Evolutionary conservation across 768 basidiomycete species (phyloP), one percentile per base, ranked within the genome.

Genomic region (Goffeauzyma gilvescens): DNA sequence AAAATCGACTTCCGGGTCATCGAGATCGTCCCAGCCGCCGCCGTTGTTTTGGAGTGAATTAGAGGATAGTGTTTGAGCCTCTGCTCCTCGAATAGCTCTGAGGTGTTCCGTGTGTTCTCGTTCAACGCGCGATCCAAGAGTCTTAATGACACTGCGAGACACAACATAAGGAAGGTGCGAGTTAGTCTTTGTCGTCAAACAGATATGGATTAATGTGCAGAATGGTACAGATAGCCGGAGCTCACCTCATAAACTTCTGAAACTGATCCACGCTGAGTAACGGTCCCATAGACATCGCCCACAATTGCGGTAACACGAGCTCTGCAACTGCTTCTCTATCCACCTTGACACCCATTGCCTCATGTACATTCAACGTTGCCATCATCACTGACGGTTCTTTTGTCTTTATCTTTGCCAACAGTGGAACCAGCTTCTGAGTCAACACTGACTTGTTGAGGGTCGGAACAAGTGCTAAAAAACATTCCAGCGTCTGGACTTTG

Each of bases 271-370:
- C 63, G 46, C 63, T 66, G 27, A 69, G 58, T 2, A 69, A 60
- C 42, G 89, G 89, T 20, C 86, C 89, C 68, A 96, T 90, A 3
- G 82, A 87, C 87, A 98, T 95, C 3, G 79, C 70, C 93, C 93
- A 98, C 21, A 89, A 65, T 60, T 90, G 85, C 7, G 85, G 85
- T 10, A 90, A 67, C 23, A 90, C 81, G 12, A 39, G 24, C 18
- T 38, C 38, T 2, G 84, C 84, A 9, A 86, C 81, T 8, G 87
- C 84, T 63, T 89, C 85, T 36, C 86, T 74, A 52, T 93, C 89
- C 2, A 95, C 78, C 59, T 90, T 93, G 52, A 76, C 72, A 7
- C 89, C 87, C 89, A 93, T 95, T 1, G 84, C 84, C 61, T 89
- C 87, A 65, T 95, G 89, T 0, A 95, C 85, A 17, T 72, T 73